Base-by-base conservation (phyloP, 768 basidiomycete genomes). In the Macrolepiota albuminosa region DNA sequence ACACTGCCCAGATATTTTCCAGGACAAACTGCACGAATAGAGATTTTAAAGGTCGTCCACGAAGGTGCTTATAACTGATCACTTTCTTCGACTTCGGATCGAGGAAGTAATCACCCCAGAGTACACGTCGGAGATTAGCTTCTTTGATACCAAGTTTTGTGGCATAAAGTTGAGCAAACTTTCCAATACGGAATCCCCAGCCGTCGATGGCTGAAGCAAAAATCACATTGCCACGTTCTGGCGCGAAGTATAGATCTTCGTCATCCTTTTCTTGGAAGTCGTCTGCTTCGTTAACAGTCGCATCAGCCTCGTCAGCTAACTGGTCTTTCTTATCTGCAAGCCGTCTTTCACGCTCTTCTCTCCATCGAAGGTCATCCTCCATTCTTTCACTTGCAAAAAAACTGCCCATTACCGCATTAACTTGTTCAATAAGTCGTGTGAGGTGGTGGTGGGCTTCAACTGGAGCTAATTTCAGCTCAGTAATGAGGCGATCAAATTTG, bases 41-140 rank as follows among this genome's bases (percentile, higher is more conserved):
- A 11, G 95, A 93, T 75, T 98, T 98, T 70, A 98, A 73, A 52
- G 84, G 81, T 46, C 94, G 84, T 18, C 94, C 96, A 54, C 83
- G 84, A 60, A 98, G 81, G 73, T 95, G 91, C 73, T 94, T 95
- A 72, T 94, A 79, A 66, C 88, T 91, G 69, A 98, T 87, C 42
- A 98, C 91, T 64, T 85, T 83, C 73, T 97, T 98, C 47, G 90
- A 90, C 76, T 98, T 98, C 0, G 96, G 92, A 71, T 98, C 97
- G 54, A 98, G 80, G 73, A 90, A 99, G 70, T 88, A 98, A 72
- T 98, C 97, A 3, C 97, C 97, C 97, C 97, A 99, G 6, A 99
- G 78, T 9, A 94, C 93, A 54, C 85, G 81, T 60, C 90, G 81
- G 40, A 99, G 75, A 68, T 91, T 95, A 6, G 78, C 78, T 74